These are phyloP conservation scores for Parachlorella kessleri DNA, from an alignment of 139 green algal species.

Conservation along the genomic window DNA sequence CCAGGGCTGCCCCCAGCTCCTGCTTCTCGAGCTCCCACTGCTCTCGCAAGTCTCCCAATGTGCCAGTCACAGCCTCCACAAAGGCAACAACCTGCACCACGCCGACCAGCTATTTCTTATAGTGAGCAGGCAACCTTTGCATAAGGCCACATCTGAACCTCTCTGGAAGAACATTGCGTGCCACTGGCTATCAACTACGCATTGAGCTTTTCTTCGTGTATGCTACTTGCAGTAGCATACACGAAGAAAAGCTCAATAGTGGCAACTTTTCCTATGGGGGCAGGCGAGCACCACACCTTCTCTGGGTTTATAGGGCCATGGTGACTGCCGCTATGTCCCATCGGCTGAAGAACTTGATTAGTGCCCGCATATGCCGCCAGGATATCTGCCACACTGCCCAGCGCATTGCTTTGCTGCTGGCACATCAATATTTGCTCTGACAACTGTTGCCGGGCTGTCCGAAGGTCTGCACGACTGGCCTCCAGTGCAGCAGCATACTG, in stretches of 20 bases:
- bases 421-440: background rate
- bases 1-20: slow-evolving; percentile 6
- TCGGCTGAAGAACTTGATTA: too few relatives aligned
- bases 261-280: too few relatives aligned
- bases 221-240: background rate
- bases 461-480: slow-evolving; percentile 2
- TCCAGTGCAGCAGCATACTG: slow-evolving; percentile 18
- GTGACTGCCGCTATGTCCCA: too few relatives aligned
- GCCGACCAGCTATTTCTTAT: too few relatives aligned
- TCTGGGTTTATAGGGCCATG: too few relatives aligned
- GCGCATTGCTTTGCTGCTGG: background rate
- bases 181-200: background rate
- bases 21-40: slow-evolving; percentile 13
- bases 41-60: slow-evolving; percentile 10
- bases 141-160: too few relatives aligned
- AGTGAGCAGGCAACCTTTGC: too few relatives aligned
- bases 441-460: background rate
- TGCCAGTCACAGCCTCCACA: slow-evolving; percentile 24
- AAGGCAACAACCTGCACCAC: slow-evolving; percentile 17
- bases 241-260: too few relatives aligned
- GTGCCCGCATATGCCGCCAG: slow-evolving; percentile 18
- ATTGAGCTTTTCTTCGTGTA: background rate
- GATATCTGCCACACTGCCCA: background rate
- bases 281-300: too few relatives aligned
- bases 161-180: too few relatives aligned